These are phyloP conservation scores for Grifola frondosa DNA, from an alignment of 1,284 basidiomycete species.

Conservation along the genomic window DNA sequence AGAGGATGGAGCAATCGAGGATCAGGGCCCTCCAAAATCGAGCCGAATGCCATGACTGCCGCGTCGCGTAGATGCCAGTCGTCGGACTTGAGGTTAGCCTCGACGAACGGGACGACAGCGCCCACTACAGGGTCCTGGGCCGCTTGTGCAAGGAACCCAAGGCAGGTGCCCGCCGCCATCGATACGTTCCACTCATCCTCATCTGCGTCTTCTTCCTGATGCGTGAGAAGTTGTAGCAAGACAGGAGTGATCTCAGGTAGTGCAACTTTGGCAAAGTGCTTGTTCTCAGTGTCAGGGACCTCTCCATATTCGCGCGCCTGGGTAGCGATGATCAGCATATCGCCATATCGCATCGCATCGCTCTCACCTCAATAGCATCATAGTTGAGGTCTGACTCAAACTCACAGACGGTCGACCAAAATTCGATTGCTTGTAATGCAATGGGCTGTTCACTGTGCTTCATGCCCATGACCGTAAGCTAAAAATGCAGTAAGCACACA, in stretches of 20 bases:
- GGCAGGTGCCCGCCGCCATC: slow-evolving; percentile 96
- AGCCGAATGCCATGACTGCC: slow-evolving; percentile 97
- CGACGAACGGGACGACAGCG: slow-evolving; percentile 96
- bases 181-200: slow-evolving; percentile 99
- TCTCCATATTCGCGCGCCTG: slow-evolving; percentile 92
- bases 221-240: slow-evolving; percentile 84
- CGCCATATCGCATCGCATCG: background rate
- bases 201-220: slow-evolving; percentile 95
- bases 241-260: slow-evolving; percentile 94
- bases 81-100: slow-evolving; percentile 87
- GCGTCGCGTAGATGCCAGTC: slow-evolving; percentile 98
- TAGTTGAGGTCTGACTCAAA: slow-evolving; percentile 94
- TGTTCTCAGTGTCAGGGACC: slow-evolving; percentile 83
- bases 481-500: slow-evolving; percentile 23
- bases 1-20: slow-evolving; percentile 85
- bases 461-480: slow-evolving; percentile 99
- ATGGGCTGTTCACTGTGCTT: slow-evolving; percentile 90
- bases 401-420: slow-evolving; percentile 99
- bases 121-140: slow-evolving; percentile 92
- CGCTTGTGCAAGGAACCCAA: slow-evolving; percentile 86
- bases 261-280: slow-evolving; percentile 92
- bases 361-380: slow-evolving; percentile 87
- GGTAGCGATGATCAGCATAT: slow-evolving; percentile 5
- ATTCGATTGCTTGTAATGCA: slow-evolving; percentile 96
- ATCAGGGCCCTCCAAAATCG: slow-evolving; percentile 95